Conservation (phyloP, 805 yeast species). For the Zygoascus tannicola region DNA sequence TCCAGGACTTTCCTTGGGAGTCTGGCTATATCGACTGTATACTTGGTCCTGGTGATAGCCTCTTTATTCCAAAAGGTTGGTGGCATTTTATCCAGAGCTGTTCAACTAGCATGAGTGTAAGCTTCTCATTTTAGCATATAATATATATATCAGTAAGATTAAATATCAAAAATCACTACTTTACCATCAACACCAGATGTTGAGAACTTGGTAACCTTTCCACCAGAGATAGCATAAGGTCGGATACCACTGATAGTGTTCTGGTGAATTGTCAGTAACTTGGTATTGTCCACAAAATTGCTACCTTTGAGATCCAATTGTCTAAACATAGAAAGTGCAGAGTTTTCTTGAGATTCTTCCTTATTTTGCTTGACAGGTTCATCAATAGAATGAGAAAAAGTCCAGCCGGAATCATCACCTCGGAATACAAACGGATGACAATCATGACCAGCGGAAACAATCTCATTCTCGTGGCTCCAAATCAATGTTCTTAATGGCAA, state of each 20-base stretch:
- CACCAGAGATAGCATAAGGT: constrained; percentile 37
- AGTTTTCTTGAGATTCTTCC: constrained; percentile 39
- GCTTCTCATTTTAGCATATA: constrained; percentile 20
- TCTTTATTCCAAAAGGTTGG: constrained; percentile 22
- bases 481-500: constrained; percentile 74
- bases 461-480: constrained; percentile 55
- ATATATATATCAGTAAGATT: constrained; percentile 8
- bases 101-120: constrained; percentile 18
- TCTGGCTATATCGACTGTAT: constrained; percentile 17
- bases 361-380: constrained; percentile 35
- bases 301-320: constrained; percentile 94
- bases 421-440: constrained; percentile 81
- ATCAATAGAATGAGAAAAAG: constrained; percentile 49
- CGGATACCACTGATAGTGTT: constrained; percentile 69
- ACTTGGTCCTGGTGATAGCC: constrained; percentile 21
- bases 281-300: constrained; percentile 34
- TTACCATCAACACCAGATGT: constrained; percentile 88
- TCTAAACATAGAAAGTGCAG: constrained; percentile 77
- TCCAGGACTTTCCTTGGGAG: constrained; percentile 18
- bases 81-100: constrained; percentile 22
- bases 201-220: constrained; percentile 49
- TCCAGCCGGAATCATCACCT: constrained; percentile 59
- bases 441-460: constrained; percentile 86
- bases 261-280: constrained; percentile 75
- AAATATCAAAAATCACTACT: constrained; percentile 64